phyloP scores from a whole-genome alignment of 148 eudicot genomes.

The Oxyria digyna region DNA sequence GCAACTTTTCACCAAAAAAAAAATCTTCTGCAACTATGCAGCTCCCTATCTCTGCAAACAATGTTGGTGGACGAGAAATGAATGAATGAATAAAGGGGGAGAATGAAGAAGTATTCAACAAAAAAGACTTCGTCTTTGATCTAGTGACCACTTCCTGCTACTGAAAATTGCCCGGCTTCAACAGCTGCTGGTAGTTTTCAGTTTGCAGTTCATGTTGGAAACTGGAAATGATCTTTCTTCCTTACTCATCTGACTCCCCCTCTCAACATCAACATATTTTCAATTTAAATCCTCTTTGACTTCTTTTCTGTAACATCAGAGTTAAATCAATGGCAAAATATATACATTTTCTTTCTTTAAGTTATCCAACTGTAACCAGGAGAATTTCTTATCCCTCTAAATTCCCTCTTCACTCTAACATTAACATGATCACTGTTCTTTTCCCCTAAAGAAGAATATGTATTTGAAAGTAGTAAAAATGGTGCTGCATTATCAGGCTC shows the following conservation, averaged over 20 bases:
- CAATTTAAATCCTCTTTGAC: neutral
- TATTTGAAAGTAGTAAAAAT: conserved; percentile 52
- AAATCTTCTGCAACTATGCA: neutral
- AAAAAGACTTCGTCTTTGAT: neutral
- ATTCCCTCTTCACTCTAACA: conserved; percentile 26
- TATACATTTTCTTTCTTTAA: too few relatives aligned
- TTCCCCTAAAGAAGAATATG: conserved; percentile 34
- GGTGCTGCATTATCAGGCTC: conserved; percentile 36
- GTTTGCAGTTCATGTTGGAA: neutral
- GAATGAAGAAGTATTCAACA: neutral
- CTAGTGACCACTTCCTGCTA: neutral
- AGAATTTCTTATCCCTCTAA: conserved; percentile 37
- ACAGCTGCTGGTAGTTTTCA: neutral
- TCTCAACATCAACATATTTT: neutral
- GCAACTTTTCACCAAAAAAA: too few relatives aligned
- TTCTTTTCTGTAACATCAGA: neutral
- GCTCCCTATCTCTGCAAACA: neutral
- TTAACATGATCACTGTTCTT: conserved; percentile 30
- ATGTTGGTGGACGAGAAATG: neutral
- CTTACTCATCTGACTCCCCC: conserved; percentile 10
- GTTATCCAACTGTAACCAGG: conserved; percentile 63
- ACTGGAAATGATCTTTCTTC: neutral
- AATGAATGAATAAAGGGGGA: neutral
- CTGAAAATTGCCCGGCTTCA: conserved; percentile 6
- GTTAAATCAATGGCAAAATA: neutral